Conservation (phyloP, 371 early-diverging fungal genomes). For the Mucor irregularis region DNA sequence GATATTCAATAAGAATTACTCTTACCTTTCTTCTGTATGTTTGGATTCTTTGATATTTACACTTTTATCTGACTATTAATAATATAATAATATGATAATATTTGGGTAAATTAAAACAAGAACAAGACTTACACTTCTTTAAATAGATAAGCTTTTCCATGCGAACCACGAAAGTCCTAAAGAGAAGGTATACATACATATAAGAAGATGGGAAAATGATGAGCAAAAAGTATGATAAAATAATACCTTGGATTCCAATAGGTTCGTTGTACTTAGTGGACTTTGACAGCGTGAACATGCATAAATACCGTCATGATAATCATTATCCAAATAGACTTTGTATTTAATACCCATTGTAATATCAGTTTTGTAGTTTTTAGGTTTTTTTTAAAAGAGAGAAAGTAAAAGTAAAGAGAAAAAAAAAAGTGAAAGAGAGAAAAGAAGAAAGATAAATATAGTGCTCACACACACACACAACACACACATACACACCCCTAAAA, state of each 20-base stretch:
- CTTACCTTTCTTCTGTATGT: conserved; percentile 3
- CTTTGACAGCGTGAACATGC: conserved; percentile 72
- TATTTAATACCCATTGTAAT: conserved; percentile 59
- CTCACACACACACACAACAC: too few species aligned
- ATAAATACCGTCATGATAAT: conserved; percentile 38
- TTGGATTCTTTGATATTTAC: conserved; percentile 6
- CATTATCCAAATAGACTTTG: conserved; percentile 55
- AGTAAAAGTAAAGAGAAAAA: neutral
- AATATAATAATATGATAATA: neutral
- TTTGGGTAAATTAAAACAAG: neutral
- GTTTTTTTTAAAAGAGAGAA: neutral
- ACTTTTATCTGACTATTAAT: neutral
- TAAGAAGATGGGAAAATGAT: neutral
- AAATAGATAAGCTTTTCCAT: conserved; percentile 68
- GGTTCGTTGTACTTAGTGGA: conserved; percentile 67
- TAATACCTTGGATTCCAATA: conserved; percentile 66
- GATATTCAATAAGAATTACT: conserved; percentile 36
- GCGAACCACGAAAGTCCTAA: conserved; percentile 64
- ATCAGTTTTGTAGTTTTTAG: too few species aligned
- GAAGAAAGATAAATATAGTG: too few species aligned
- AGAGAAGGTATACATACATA: neutral
- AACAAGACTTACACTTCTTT: conserved; percentile 49
- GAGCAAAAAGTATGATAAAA: too few species aligned
- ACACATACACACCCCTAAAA: too few species aligned
- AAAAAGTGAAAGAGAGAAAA: neutral